Evolutionary conservation across 768 basidiomycete genomes (phyloP), one percentile per base, ranked within the genome.

Genomic region (Trichaptum fuscoviolaceum): DNA sequence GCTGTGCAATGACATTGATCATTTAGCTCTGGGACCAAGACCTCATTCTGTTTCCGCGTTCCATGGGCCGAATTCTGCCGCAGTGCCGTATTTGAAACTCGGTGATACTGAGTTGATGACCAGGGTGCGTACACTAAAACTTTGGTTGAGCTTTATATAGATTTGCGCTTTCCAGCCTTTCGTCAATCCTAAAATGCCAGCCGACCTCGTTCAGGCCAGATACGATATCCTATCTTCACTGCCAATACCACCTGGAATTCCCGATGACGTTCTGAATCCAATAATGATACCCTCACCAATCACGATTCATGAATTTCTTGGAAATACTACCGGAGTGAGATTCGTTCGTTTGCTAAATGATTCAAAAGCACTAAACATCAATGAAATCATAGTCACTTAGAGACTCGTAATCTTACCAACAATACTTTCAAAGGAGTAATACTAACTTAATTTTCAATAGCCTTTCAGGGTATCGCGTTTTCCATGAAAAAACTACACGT

Each of bases 271-370:
- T 1, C 79, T 93, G 60, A 86, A 83, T 63, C 91, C 91, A 0
- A 87, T 93, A 65, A 68, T 85, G 62, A 84, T 93, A 30, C 90
- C 89, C 7, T 67, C 85, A 8, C 80, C 87, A 8, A 81, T 85
- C 68, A 87, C 85, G 18, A 73, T 93, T 15, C 86, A 90, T 59
- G 91, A 92, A 66, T 91, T 92, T 69, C 77, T 92, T 4, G 80
- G 79, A 20, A 84, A 82, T 66, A 78, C 82, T 15, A 80, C 85
- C 12, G 83, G 84, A 30, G 90, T 91, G 77, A 69, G 83, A 78
- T 35, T 63, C 23, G 10, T 20, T 64, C 17, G 30, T 20, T 24
- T 64, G 60, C 26, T 35, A 26, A 15, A 15, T 35, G 62, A 27
- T 57, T 25, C 15, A 63, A 4, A 42, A 17, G 36, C 1, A 27